Evolutionary conservation across 371 early-diverging fungal genomes (phyloP).

Genomic region (Syncephalastrum monosporum): DNA sequence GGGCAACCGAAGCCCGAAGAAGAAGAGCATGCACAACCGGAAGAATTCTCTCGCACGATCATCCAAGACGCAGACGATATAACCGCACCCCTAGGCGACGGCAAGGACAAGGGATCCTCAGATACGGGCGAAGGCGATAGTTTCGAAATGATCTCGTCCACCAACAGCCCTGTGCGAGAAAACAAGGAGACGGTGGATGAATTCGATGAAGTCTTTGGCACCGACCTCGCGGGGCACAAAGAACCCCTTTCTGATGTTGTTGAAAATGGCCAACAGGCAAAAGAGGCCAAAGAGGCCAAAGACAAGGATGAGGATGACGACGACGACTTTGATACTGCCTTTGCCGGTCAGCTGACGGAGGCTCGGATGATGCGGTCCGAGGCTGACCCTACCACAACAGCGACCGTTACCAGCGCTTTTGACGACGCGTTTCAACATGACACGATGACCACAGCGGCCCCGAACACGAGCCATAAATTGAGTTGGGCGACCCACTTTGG

Average conservation of each 20-base stretch:
- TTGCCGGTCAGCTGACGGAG: constrained; percentile 34
- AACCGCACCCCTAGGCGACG: no score
- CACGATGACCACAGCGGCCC: not conserved
- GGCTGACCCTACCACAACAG: constrained; percentile 3
- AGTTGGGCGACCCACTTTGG: constrained; percentile 38
- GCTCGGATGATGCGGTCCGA: constrained; percentile 27
- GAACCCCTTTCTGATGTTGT: no score
- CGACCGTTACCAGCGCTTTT: constrained; percentile 23
- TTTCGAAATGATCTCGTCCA: no score
- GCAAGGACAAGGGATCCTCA: no score
- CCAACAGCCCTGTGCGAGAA: not conserved
- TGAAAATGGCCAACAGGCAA: no score
- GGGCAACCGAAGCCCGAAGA: no score
- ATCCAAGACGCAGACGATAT: no score
- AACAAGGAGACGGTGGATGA: constrained; percentile 5
- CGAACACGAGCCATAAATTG: not conserved
- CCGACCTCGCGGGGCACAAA: no score
- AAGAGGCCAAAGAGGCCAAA: no score
- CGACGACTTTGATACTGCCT: constrained; percentile 32
- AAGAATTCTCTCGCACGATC: no score
- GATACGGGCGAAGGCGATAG: no score
- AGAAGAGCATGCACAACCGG: no score
- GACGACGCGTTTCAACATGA: constrained; percentile 39
- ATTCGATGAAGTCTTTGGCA: constrained; percentile 14
- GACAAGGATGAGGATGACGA: not conserved